Evolutionary conservation across 2,329 filamentous ascomycete species (phyloP), one percentile per base, ranked within the genome.

Genomic region (Plectosphaerella sp.): DNA sequence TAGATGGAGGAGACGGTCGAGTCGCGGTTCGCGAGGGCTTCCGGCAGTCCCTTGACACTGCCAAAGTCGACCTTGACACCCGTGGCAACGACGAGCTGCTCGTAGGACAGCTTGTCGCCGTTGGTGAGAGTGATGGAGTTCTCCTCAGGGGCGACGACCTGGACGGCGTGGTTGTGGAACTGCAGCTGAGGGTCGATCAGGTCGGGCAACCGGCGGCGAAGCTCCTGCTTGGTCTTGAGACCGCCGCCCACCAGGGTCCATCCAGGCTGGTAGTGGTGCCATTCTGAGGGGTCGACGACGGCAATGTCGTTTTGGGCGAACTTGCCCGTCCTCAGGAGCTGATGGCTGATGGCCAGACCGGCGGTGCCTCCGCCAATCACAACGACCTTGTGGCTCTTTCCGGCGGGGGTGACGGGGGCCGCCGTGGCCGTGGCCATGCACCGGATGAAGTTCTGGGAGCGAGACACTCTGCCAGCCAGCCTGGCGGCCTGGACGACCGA

Each of bases 191-290:
- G 64, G 58, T 86, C 76, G 8, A 87, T 65, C 47, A 87, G 62
- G 47, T 67, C 68, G 5, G 69, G 59, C 39, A 86, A 62, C 1
- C 77, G 77, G 52, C 69, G 66, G 46, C 76, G 75, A 52, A 87
- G 67, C 22, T 84, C 76, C 56, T 84, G 71, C 62, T 83, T 84
- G 46, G 72, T 76, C 66, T 87, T 87, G 39, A 88, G 72, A 4
- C 84, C 84, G 39, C 80, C 83, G 43, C 84, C 84, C 2, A 87
- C 84, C 1, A 88, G 72, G 2, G 85, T 88, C 84, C 84, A 88
- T 50, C 84, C 84, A 1, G 84, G 83, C 64, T 88, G 84, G 63
- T 87, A 88, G 68, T 88, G 75, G 62, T 88, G 84, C 73, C 76
- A 84, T 57, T 69, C 63, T 1, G 84, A 75, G 0, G 84, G 84